These are phyloP conservation scores for Nidula niveotomentosa DNA, from an alignment of 1,284 basidiomycete species.

Conservation along the genomic window DNA sequence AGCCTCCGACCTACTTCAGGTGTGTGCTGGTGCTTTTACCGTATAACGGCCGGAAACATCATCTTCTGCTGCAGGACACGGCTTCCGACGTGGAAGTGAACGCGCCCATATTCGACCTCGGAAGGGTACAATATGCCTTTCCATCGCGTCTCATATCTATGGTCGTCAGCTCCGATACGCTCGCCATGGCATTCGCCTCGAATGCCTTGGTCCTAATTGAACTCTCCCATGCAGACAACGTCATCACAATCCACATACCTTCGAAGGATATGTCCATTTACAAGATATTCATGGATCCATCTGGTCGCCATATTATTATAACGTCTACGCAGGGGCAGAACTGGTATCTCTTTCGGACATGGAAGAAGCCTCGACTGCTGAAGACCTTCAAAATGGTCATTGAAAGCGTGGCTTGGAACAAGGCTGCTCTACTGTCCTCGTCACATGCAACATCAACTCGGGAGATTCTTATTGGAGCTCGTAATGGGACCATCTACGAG, in stretches of 20 bases:
- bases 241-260: slow-evolving; percentile 74
- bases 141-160: slow-evolving; percentile 80
- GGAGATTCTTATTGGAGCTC: slow-evolving; percentile 88
- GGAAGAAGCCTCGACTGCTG: slow-evolving; percentile 79
- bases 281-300: slow-evolving; percentile 89
- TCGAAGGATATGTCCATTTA: slow-evolving; percentile 68
- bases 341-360: slow-evolving; percentile 85
- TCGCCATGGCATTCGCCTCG: slow-evolving; percentile 82
- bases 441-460: slow-evolving; percentile 72
- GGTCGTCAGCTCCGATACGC: slow-evolving; percentile 82
- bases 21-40: slow-evolving; percentile 23
- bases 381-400: slow-evolving; percentile 87
- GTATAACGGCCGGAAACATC: too few relatives aligned
- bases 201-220: slow-evolving; percentile 84
- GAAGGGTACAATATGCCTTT: slow-evolving; percentile 86
- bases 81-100: slow-evolving; percentile 22
- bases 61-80: slow-evolving; percentile 12
- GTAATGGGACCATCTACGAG: slow-evolving; percentile 84
- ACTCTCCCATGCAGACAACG: slow-evolving; percentile 78
- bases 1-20: slow-evolving; percentile 32
- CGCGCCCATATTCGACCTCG: slow-evolving; percentile 80
- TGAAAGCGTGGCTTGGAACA: slow-evolving; percentile 94
- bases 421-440: slow-evolving; percentile 65
- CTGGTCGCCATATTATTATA: slow-evolving; percentile 86
- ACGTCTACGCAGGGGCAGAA: slow-evolving; percentile 90